Conservation (phyloP, 2,329 filamentous ascomycete species). For the Microascus cirrosus region DNA sequence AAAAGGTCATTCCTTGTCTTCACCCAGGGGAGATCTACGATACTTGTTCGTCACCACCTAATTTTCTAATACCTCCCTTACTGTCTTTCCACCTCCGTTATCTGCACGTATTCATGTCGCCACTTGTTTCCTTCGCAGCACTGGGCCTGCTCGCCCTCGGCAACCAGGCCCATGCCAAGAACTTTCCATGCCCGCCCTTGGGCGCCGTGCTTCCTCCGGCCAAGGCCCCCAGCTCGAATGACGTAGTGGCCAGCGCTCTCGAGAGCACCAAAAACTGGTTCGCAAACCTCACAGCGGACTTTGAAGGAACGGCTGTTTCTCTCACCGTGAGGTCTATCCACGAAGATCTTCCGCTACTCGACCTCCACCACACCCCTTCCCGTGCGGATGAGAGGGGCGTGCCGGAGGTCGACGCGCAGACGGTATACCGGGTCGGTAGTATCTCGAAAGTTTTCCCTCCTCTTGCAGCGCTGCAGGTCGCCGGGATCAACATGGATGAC, state of each 20-base stretch:
- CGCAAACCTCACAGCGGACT: slow-evolving; percentile 10
- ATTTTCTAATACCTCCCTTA: no score
- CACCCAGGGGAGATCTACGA: no score
- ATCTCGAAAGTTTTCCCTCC: slow-evolving; percentile 21
- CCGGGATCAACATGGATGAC: slow-evolving; percentile 22
- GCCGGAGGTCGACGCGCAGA: slow-evolving; percentile 16
- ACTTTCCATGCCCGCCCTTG: slow-evolving; percentile 23
- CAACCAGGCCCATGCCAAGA: slow-evolving; percentile 15
- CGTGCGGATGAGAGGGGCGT: not conserved
- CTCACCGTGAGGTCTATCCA: slow-evolving; percentile 29
- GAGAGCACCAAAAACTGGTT: not conserved
- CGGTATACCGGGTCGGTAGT: slow-evolving; percentile 22
- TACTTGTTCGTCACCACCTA: no score
- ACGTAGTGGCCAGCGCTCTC: slow-evolving; percentile 16
- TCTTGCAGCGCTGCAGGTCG: slow-evolving; percentile 18
- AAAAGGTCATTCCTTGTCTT: no score
- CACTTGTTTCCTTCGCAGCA: no score
- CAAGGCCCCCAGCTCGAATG: slow-evolving; percentile 17
- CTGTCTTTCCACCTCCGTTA: no score
- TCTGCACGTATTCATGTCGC: no score
- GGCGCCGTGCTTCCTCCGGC: slow-evolving; percentile 27
- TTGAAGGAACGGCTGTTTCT: slow-evolving; percentile 23
- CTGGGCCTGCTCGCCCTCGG: slow-evolving; percentile 9
- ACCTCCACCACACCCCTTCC: slow-evolving; percentile 26
- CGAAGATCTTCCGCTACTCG: slow-evolving; percentile 22